These are phyloP conservation scores for Cunninghamia lanceolata DNA, from an alignment of 75 land plant genomes.

Conservation along the genomic window DNA sequence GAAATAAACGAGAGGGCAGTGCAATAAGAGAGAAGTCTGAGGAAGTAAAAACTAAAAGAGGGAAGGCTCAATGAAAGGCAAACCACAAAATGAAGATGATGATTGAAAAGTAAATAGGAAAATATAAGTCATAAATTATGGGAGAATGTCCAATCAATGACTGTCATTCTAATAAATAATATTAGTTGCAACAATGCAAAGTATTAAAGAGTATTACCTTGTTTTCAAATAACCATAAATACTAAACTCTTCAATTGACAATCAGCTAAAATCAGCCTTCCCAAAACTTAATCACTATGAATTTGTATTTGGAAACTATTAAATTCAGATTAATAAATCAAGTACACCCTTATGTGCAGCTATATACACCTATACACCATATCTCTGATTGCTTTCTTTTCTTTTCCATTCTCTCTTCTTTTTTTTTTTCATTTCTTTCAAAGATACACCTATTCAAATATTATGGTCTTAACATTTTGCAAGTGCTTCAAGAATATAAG, in stretches of 20 bases:
- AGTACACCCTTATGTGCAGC: background rate
- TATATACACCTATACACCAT: background rate
- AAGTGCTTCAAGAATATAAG: background rate
- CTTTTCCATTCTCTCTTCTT: background rate
- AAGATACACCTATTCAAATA: background rate
- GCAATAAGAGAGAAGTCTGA: no score
- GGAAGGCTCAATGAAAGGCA: no score
- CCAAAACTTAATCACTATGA: background rate
- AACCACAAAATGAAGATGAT: no score
- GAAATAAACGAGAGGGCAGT: background rate
- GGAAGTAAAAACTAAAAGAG: no score
- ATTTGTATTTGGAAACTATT: background rate
- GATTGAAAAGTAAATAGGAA: no score
- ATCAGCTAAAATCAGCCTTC: background rate
- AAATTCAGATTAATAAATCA: background rate
- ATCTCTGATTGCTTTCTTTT: background rate
- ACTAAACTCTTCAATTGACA: background rate
- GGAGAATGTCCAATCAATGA: no score
- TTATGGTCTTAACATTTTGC: background rate
- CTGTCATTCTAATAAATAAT: background rate
- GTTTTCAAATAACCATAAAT: background rate
- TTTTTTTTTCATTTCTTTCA: background rate
- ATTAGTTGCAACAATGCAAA: background rate
- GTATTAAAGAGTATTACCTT: background rate
- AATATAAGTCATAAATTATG: no score